phyloP scores from a whole-genome alignment of 2,329 filamentous ascomycete genomes.

The Beauveria sp. region DNA sequence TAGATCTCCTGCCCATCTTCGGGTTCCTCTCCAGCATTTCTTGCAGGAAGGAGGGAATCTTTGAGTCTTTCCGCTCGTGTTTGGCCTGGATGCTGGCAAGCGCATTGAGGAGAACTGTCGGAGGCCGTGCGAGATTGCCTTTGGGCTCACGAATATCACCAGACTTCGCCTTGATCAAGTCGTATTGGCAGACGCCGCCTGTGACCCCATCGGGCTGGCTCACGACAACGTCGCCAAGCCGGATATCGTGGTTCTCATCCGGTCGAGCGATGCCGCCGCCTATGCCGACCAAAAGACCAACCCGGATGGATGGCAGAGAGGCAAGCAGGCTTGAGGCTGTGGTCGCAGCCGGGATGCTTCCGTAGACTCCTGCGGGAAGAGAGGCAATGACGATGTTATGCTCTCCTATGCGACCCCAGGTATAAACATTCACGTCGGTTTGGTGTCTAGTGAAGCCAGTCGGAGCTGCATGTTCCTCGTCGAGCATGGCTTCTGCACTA shows the following conservation, averaged over 20 bases:
- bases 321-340: conserved; percentile 14
- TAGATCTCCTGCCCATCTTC: background rate
- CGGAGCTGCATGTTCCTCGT: conserved; percentile 16
- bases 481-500: conserved; percentile 20
- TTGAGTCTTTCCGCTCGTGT: too few relatives aligned
- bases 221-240: conserved; percentile 22
- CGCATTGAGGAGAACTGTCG: too few relatives aligned
- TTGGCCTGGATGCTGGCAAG: too few relatives aligned
- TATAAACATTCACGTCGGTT: conserved; percentile 21
- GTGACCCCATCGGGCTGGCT: conserved; percentile 14
- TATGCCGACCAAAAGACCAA: conserved; percentile 15
- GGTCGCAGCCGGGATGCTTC: conserved; percentile 11
- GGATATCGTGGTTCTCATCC: conserved; percentile 15
- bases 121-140: too few relatives aligned
- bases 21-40: too few relatives aligned
- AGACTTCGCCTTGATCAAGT: conserved; percentile 15
- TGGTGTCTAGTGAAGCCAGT: conserved; percentile 4
- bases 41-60: too few relatives aligned
- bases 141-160: too few relatives aligned
- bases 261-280: conserved; percentile 10
- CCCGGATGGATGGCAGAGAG: conserved; percentile 13
- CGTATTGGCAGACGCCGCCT: conserved; percentile 19
- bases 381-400: conserved; percentile 19
- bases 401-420: conserved; percentile 16
- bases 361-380: conserved; percentile 12